Base-by-base conservation (phyloP, 1,284 basidiomycete species). In the Cerioporus squamosus region DNA sequence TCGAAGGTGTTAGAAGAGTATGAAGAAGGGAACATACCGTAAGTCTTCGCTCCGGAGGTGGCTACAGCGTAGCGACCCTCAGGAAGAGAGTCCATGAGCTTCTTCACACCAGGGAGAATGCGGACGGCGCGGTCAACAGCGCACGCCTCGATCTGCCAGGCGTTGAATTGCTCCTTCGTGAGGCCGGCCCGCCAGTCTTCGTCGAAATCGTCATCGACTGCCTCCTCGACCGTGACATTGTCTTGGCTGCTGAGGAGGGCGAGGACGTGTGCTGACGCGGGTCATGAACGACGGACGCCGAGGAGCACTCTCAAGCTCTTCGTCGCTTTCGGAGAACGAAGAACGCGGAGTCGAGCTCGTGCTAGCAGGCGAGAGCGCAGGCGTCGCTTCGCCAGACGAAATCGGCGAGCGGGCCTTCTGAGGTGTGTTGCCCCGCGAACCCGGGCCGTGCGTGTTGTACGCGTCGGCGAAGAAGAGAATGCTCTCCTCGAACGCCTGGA, bases 401-500 rank as follows among this genome's bases (percentile, higher is more conserved):
- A 61, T 52, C 4, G 67, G 70, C 15, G 76, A 73, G 40, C n/a
- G 7, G 6, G 5, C 15, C 10, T 29, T 29, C 23, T 44, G 43
- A 15, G 43, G 43, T 6, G 43, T 44, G 48, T 61, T 62, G 22
- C 60, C 51, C 39, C 65, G 64, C 0, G 76, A 75, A 45, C 77
- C 76, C 3, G 76, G 76, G 0, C 80, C 80, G 66, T 79, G 76
- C 52, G 68, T 55, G 66, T 74, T 72, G 71, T 82, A 86, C 24
- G 88, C 85, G 68, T 91, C 90, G 44, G 89, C 90, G 67, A 85
- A 88, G 72, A 78, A 85, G 60, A 91, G 83, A 60, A 91, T 91
- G 57, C 80, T 82, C 66, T 84, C 79, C 69, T 91, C 90, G 66
- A 91, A 91, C 17, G 75, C 76, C 45, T 82, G 77, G 3, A 91